Evolutionary conservation across 805 yeast species (phyloP), one percentile per base, ranked within the genome.

Genomic region (Barnettozyma botsteinii): DNA sequence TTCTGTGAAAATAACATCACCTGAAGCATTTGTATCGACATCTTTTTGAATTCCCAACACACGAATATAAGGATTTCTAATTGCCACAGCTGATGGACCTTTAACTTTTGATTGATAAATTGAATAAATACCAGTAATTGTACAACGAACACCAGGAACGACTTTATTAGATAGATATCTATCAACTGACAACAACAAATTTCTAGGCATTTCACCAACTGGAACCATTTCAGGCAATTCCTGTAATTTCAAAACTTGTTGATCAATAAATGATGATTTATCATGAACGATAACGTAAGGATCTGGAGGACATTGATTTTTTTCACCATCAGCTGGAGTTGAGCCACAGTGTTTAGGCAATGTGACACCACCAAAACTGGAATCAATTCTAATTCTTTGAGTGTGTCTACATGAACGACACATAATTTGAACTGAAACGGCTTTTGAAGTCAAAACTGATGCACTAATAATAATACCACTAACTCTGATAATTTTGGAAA

Each of bases 151-250:
- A 20, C 99, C 99, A 0, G 99, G 99, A 30, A 91, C 84, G 23
- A 93, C 88, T 47, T 75, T 79, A 64, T 93, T 93, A 21, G 96
- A 83, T 57, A 93, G 67, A 52, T 85, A 85, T 46, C 98, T 74
- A 60, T 93, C 98, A 25, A 87, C 86, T 31, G 93, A 84, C 48
- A 93, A 70, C 43, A 86, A 57, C 30, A 93, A 81, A 55, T 93
- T 95, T 51, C 99, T 77, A 8, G 99, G 99, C 87, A 93, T 82
- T 65, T 93, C 99, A 50, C 99, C 98, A 22, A 93, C 95, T 2
- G 98, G 99, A 2, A 93, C 97, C 81, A 85, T 85, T 60, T 93
- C 99, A 11, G 98, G 97, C n/a, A 93, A 73, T 60, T 93, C 98
- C 62, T 93, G 99, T 41, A 93, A 70, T 61, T 93, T 93, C 55